These are phyloP conservation scores for Leishmania turanica DNA, from an alignment of 208 protist genomes.

Conservation along the genomic window DNA sequence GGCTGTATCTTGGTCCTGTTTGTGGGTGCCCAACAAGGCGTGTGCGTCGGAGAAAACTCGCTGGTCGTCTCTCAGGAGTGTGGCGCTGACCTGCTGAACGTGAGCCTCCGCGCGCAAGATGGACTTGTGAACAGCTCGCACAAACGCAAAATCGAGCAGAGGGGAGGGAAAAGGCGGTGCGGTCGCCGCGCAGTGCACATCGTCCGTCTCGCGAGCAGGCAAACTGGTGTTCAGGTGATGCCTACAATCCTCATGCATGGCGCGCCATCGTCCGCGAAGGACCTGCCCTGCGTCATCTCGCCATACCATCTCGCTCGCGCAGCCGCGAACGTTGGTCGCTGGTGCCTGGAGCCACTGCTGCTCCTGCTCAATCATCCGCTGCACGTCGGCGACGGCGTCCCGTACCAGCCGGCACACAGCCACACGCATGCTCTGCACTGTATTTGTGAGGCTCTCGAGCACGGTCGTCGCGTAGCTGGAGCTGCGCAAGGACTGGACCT, in stretches of 20 bases:
- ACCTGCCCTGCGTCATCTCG: neutral
- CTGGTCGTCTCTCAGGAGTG: neutral
- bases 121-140: conserved; percentile 44
- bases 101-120: conserved; percentile 59
- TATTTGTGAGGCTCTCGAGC: conserved; percentile 3
- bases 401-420: neutral
- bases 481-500: conserved; percentile 13
- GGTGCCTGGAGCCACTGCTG: neutral
- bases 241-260: conserved; percentile 7
- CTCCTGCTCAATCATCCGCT: neutral
- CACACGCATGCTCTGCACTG: conserved; percentile 7
- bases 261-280: neutral
- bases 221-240: neutral
- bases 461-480: conserved; percentile 3
- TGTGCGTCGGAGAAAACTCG: neutral
- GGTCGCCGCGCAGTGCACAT: neutral
- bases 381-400: conserved; percentile 12
- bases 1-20: neutral
- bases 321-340: neutral
- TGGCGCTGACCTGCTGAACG: conserved; percentile 33
- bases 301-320: neutral
- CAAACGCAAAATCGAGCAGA: conserved; percentile 16
- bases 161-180: neutral
- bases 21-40: neutral
- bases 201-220: neutral